Evolutionary conservation across 2,329 filamentous ascomycete species (phyloP).

Genomic region (Trichoderma brevicompactum): DNA sequence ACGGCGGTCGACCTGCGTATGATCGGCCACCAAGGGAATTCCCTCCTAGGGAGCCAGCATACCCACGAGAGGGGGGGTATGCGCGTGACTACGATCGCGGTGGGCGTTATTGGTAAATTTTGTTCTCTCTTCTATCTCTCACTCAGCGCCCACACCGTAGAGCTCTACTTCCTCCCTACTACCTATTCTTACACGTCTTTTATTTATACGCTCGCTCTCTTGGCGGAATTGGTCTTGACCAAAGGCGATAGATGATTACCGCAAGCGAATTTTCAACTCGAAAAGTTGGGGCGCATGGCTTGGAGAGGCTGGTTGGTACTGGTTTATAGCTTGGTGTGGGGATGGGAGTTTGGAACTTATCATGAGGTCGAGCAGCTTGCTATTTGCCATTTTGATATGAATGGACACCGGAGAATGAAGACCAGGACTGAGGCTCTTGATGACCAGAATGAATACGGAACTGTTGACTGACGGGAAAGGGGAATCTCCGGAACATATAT

Average conservation of each 20-base stretch:
- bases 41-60: conserved; percentile 50
- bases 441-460: conserved; percentile 18
- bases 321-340: conserved; percentile 3
- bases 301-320: conserved; percentile 3
- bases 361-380: conserved; percentile 24
- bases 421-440: conserved; percentile 14
- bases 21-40: conserved; percentile 59
- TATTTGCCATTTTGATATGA: conserved; percentile 22
- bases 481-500: conserved; percentile 13
- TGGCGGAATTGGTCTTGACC: conserved; percentile 44
- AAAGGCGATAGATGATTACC: conserved; percentile 42
- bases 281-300: conserved; percentile 12
- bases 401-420: conserved; percentile 17
- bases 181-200: conserved; percentile 10
- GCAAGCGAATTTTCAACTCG: conserved; percentile 11
- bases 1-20: conserved; percentile 57
- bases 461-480: not conserved
- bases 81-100: conserved; percentile 56
- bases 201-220: conserved; percentile 28
- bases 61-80: conserved; percentile 49
- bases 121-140: conserved; percentile 32
- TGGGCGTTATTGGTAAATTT: conserved; percentile 56
- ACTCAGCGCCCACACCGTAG: not conserved
- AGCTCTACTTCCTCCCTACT: not conserved
- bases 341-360: conserved; percentile 13